Evolutionary conservation across 202 grass and related monocot genomes (phyloP).

Genomic region (Dendrocalamus latiflorus): DNA sequence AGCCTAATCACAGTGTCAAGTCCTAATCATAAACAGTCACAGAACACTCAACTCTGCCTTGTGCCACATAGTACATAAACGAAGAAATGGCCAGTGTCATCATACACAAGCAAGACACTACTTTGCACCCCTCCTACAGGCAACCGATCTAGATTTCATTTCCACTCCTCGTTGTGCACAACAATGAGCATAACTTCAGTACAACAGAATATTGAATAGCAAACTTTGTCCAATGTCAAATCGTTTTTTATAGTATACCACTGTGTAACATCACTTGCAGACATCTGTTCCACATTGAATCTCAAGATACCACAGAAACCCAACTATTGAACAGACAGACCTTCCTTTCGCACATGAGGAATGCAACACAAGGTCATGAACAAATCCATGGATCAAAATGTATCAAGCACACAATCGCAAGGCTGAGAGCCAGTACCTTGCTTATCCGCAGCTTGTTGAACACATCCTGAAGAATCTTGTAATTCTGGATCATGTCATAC

Average conservation of each 20-base stretch:
- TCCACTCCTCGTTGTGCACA: background rate
- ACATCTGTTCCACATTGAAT: background rate
- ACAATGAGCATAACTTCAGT: slow-evolving; percentile 6
- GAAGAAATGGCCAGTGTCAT: background rate
- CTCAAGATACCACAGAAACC: background rate
- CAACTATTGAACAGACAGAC: background rate
- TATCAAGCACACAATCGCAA: background rate
- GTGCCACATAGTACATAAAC: background rate
- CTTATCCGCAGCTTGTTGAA: slow-evolving; percentile 73
- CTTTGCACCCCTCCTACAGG: background rate
- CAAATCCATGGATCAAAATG: background rate
- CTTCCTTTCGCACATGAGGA: background rate
- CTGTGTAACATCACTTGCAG: background rate
- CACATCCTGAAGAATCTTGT: slow-evolving; percentile 87
- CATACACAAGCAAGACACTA: background rate
- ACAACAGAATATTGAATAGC: background rate
- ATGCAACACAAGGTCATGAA: background rate
- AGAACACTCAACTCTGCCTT: background rate
- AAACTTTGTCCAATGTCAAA: background rate
- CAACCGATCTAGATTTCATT: background rate
- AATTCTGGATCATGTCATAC: slow-evolving; percentile 96
- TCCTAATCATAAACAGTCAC: background rate
- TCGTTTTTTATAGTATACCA: background rate
- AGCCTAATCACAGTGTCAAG: background rate
- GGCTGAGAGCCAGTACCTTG: slow-evolving; percentile 45